Conservation (phyloP, 2,329 filamentous ascomycete genomes). For the Tolypocladium paradoxum region DNA sequence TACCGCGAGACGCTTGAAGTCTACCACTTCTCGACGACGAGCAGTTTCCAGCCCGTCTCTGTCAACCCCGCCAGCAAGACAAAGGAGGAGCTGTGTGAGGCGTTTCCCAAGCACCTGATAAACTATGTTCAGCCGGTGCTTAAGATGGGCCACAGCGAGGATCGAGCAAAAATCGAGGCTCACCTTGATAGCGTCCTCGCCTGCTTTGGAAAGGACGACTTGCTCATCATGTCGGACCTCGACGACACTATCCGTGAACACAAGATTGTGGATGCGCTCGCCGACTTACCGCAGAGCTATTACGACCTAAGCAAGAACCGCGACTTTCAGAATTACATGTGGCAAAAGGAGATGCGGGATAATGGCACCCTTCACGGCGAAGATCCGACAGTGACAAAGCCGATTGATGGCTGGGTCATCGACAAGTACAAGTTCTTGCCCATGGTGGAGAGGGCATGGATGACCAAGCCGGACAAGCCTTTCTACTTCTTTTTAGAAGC, state of each 20-base stretch:
- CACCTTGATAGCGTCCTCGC: conserved; percentile 42
- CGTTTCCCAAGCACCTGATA: neutral
- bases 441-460: conserved; percentile 40
- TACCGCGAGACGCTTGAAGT: neutral
- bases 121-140: neutral
- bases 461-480: conserved; percentile 31
- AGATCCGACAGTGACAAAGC: neutral
- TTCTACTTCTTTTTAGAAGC: conserved; percentile 48
- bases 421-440: conserved; percentile 14
- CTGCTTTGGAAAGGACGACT: conserved; percentile 29
- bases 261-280: conserved; percentile 31
- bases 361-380: neutral
- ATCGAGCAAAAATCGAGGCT: conserved; percentile 15
- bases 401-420: neutral
- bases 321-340: neutral
- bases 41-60: neutral
- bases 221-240: conserved; percentile 41
- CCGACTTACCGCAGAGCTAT: neutral
- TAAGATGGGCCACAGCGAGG: neutral
- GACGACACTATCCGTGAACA: conserved; percentile 33
- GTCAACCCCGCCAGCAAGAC: neutral
- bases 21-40: neutral
- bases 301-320: neutral
- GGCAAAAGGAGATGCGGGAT: neutral
- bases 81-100: neutral